Base-by-base conservation (phyloP, 495 filamentous ascomycete species). In the Chaetomium cochliodes region DNA sequence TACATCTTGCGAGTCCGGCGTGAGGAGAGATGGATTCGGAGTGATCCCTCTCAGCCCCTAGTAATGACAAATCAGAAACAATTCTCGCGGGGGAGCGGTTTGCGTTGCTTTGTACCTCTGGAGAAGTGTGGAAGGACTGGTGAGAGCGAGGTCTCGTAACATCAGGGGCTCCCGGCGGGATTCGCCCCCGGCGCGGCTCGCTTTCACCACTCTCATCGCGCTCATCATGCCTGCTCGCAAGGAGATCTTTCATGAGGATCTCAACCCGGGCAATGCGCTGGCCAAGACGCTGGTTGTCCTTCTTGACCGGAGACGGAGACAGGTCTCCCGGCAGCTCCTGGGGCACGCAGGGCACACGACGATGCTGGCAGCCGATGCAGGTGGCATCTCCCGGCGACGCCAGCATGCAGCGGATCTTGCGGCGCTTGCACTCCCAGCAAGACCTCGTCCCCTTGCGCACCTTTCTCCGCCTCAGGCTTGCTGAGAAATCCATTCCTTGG, bases 331-430 rank as follows among this genome's bases (percentile, higher is more conserved):
- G 72, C 28, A 73, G 73, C 20, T 79, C 78, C 65, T 81, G 80
- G 2, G 59, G 76, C 63, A 80, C 69, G 58, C 80, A 83, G 58
- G 59, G 69, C 1, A 71, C 69, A 18, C 72, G 67, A 3, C 80
- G 78, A 37, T 77, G 70, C 30, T 67, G 59, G 62, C 82, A 84
- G 26, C 76, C 74, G 47, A 73, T 70, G 63, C 82, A 85, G 51
- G 68, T 72, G 22, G 67, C 55, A 37, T 77, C 73, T 5, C 52
- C 52, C 3, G 52, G 52, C n/a, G 52, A 54, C 7, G 52, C 52
- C 15, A 54, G 23, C 52, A 54, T 54, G 52, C 52, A 54, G 26
- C 52, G 52, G 28, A 54, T 54, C 26, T 54, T 54, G 12, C 52
- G 52, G 11, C 52, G 52, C 52, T 54, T 54, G 52, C 52, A 54